Percentiles rank a stretch among this genome's conserved stretches.
These are phyloP conservation scores for Roridomyces roridus DNA, from an alignment of 768 basidiomycete genomes.

Conservation along the genomic window DNA sequence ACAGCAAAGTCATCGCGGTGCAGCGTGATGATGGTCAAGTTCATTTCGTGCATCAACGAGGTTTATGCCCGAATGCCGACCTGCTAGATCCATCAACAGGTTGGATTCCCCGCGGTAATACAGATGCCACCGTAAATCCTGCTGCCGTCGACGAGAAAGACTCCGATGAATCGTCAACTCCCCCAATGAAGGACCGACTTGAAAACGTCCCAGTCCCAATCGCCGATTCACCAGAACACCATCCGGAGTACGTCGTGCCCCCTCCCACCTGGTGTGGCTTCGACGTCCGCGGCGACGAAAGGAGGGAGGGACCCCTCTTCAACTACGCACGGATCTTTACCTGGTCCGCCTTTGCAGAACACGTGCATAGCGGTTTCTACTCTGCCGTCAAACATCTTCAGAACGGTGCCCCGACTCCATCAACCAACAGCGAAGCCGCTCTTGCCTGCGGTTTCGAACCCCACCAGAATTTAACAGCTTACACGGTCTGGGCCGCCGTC, in stretches of 20 bases:
- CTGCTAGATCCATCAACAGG: not conserved
- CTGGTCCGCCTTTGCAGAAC: constrained; percentile 14
- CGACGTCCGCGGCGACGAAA: constrained; percentile 21
- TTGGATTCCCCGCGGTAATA: no score
- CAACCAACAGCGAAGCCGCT: not conserved
- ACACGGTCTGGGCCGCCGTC: not conserved
- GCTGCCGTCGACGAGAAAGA: no score
- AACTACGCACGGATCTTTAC: constrained; percentile 22
- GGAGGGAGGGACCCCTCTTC: constrained; percentile 20
- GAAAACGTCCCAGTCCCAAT: no score
- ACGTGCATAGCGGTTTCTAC: constrained; percentile 3
- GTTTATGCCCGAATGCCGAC: constrained; percentile 9
- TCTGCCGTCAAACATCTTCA: not conserved
- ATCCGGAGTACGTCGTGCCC: no score
- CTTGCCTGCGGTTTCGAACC: not conserved
- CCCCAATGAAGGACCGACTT: no score
- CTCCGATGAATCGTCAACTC: no score
- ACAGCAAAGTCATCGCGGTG: constrained; percentile 1
- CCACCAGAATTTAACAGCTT: not conserved
- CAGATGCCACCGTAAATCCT: no score
- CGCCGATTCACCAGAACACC: no score
- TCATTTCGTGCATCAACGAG: not conserved
- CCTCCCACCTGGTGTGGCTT: constrained; percentile 11
- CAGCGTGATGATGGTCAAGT: not conserved
- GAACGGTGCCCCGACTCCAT: not conserved